phyloP scores from a whole-genome alignment of 2,329 filamentous ascomycete genomes.

The Cytospora piceae region DNA sequence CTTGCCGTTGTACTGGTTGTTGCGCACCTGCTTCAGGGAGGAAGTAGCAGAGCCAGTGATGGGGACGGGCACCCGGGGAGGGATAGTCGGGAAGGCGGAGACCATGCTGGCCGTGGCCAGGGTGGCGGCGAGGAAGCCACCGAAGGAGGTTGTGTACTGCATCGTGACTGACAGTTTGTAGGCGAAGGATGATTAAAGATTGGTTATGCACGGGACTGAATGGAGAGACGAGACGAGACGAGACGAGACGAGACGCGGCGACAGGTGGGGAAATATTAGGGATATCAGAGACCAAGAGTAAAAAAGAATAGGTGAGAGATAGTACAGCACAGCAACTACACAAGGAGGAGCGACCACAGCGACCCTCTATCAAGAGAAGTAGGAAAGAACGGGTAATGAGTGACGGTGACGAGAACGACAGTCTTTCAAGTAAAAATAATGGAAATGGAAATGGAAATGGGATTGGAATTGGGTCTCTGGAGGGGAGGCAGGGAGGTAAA shows the following conservation, averaged over 20 bases:
- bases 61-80: slow-evolving; percentile 25
- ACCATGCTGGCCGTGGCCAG: slow-evolving; percentile 30
- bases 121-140: slow-evolving; percentile 29
- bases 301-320: slow-evolving; percentile 17
- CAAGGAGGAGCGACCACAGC: slow-evolving; percentile 29
- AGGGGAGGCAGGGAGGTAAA: not conserved
- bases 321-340: slow-evolving; percentile 5
- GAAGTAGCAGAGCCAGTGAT: slow-evolving; percentile 16
- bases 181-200: slow-evolving; percentile 8
- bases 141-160: slow-evolving; percentile 28
- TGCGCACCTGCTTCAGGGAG: slow-evolving; percentile 32
- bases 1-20: slow-evolving; percentile 37
- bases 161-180: slow-evolving; percentile 12
- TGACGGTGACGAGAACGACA: slow-evolving; percentile 17
- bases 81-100: slow-evolving; percentile 28
- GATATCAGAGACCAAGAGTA: slow-evolving; percentile 21
- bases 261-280: slow-evolving; percentile 8
- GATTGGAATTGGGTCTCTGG: slow-evolving; percentile 8
- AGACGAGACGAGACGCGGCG: not conserved
- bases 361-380: slow-evolving; percentile 24
- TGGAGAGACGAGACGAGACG: not conserved
- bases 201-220: not conserved
- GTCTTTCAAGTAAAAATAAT: slow-evolving; percentile 22
- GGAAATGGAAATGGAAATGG: not conserved
- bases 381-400: slow-evolving; percentile 19